These are phyloP conservation scores for Dendrostoma leiphaemia DNA, from an alignment of 2,329 filamentous ascomycete species.

Conservation along the genomic window DNA sequence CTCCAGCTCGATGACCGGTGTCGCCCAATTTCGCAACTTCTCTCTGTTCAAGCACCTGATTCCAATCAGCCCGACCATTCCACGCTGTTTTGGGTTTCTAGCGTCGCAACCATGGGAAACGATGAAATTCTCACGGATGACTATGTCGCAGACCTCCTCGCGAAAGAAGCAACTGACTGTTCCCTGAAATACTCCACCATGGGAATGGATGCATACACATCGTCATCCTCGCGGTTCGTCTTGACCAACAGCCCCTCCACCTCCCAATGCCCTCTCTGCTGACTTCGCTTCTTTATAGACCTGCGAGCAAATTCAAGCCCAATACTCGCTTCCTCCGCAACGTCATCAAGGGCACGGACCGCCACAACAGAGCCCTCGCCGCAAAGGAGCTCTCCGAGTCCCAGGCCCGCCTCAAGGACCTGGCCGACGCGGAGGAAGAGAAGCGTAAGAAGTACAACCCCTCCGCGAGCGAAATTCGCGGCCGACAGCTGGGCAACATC, in stretches of 20 bases:
- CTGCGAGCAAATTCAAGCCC: slow-evolving; percentile 72
- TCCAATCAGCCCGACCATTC: background rate
- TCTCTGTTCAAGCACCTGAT: background rate
- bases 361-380: slow-evolving; percentile 82
- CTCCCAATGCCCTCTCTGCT: slow-evolving; percentile 15
- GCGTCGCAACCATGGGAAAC: slow-evolving; percentile 35
- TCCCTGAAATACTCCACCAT: slow-evolving; percentile 72
- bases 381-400: slow-evolving; percentile 83
- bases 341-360: slow-evolving; percentile 84
- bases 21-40: background rate
- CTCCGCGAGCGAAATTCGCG: slow-evolving; percentile 49
- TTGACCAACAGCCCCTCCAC: slow-evolving; percentile 16
- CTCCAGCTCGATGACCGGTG: background rate
- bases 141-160: slow-evolving; percentile 76
- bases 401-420: slow-evolving; percentile 62
- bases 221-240: slow-evolving; percentile 21
- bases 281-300: slow-evolving; percentile 40
- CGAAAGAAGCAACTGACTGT: slow-evolving; percentile 73
- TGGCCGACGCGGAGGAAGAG: slow-evolving; percentile 49
- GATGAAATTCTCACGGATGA: slow-evolving; percentile 66
- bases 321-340: slow-evolving; percentile 88
- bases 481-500: slow-evolving; percentile 59
- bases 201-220: slow-evolving; percentile 65
- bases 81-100: background rate
- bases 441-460: slow-evolving; percentile 44